Conservation (phyloP, 176 grass and related monocot species). For the Secale cereale region DNA sequence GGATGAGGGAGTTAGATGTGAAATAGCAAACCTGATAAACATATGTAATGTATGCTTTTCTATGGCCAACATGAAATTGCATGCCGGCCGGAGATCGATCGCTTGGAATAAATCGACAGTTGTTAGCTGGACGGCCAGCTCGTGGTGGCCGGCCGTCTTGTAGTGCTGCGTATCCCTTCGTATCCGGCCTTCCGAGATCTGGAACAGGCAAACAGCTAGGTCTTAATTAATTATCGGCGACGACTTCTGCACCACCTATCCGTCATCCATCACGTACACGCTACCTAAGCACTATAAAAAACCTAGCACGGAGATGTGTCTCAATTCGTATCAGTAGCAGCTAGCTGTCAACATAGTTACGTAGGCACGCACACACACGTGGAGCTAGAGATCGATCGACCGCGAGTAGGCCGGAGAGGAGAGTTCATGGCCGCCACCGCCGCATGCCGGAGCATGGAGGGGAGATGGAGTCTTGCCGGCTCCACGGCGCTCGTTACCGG, state of each 20-base stretch:
- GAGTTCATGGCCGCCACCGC: background rate
- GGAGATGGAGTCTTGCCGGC: background rate
- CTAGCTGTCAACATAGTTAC: background rate
- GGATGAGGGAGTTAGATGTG: too few species aligned
- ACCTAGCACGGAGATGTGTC: background rate
- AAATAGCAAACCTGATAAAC: too few species aligned
- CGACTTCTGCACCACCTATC: background rate
- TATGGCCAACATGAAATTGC: background rate
- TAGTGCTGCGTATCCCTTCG: background rate
- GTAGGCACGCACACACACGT: background rate
- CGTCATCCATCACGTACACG: background rate
- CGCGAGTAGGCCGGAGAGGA: background rate
- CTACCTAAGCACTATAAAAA: background rate
- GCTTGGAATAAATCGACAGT: background rate
- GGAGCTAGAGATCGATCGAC: background rate
- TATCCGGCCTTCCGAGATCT: background rate
- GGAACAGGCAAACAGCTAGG: background rate
- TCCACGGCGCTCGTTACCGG: slow-evolving; percentile 6
- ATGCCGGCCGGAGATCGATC: background rate
- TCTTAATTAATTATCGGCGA: background rate
- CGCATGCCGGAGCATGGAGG: background rate
- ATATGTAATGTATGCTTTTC: background rate
- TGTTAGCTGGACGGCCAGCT: background rate
- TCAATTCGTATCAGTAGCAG: background rate
- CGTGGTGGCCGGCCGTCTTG: background rate